Conservation (phyloP, 2,329 filamentous ascomycete genomes). For the Trichoderma koningii region DNA sequence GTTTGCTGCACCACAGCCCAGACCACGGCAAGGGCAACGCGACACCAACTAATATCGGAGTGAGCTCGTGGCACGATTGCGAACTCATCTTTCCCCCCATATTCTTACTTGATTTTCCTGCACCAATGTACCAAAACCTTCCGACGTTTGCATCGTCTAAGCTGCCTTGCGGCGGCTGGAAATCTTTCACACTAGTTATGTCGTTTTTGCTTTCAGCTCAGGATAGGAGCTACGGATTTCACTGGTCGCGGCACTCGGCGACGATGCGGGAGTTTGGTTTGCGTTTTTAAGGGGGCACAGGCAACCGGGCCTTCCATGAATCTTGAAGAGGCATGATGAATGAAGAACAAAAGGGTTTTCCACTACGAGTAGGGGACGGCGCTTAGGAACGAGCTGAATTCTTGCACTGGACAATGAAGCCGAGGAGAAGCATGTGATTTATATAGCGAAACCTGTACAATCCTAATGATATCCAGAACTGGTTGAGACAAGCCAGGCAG, state of each 20-base stretch:
- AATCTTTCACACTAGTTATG: constrained; percentile 4
- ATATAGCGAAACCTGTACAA: constrained; percentile 12
- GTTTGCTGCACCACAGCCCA: neutral
- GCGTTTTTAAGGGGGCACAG: constrained; percentile 26
- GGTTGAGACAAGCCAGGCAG: neutral
- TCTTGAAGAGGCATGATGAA: constrained; percentile 28
- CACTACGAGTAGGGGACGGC: constrained; percentile 1
- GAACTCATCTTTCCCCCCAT: neutral
- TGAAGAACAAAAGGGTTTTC: constrained; percentile 7
- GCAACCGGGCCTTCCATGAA: constrained; percentile 29
- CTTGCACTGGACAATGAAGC: constrained; percentile 19
- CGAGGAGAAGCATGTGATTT: constrained; percentile 17
- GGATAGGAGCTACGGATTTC: constrained; percentile 28
- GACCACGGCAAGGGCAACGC: neutral
- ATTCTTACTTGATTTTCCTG: constrained; percentile 13
- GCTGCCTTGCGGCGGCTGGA: constrained; percentile 5
- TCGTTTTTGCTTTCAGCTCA: constrained; percentile 28
- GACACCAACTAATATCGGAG: neutral
- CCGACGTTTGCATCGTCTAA: constrained; percentile 26
- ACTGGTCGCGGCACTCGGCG: constrained; percentile 24
- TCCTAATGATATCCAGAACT: constrained; percentile 1
- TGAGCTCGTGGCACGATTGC: neutral
- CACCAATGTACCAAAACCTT: constrained; percentile 38
- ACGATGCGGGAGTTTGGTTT: constrained; percentile 34
- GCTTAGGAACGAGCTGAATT: constrained; percentile 15